phyloP scores from a whole-genome alignment of 306 rosid genomes.

The Morella rubra region DNA sequence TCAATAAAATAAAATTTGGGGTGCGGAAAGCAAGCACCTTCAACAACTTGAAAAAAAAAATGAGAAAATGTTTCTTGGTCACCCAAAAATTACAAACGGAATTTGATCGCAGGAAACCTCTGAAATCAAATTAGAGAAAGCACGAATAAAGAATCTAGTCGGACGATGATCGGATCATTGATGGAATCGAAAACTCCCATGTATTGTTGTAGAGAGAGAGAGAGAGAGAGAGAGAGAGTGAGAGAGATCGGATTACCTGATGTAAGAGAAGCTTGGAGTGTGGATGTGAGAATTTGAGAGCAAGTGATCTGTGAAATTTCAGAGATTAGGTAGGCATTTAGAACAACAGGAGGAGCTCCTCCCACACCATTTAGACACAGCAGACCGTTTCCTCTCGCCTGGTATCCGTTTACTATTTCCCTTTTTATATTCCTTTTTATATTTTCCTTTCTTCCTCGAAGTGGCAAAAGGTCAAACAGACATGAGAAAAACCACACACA shows the following conservation, averaged over 20 bases:
- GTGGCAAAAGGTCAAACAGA: too few species aligned
- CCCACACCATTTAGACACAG: constrained; percentile 33
- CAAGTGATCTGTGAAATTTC: constrained; percentile 25
- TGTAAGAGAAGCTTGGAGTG: not conserved
- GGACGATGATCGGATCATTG: constrained; percentile 21
- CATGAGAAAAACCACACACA: too few species aligned
- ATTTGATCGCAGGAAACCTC: not conserved
- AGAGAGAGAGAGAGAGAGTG: constrained; percentile 1
- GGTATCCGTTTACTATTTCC: not conserved
- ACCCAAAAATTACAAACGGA: not conserved
- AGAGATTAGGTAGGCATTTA: constrained; percentile 2
- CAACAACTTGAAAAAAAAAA: not conserved
- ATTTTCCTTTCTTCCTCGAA: not conserved
- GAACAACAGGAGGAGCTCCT: constrained; percentile 40
- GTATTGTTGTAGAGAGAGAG: not conserved
- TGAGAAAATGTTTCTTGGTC: not conserved
- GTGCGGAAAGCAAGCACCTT: not conserved
- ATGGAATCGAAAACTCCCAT: not conserved
- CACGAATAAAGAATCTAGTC: not conserved
- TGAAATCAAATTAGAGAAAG: not conserved
- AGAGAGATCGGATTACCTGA: constrained; percentile 1
- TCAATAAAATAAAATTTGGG: not conserved
- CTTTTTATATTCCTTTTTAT: not conserved
- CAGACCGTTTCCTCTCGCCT: constrained; percentile 35
- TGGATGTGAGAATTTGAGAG: not conserved